Evolutionary conservation across 169 alveolate species (phyloP).

Genomic region (Plasmodium gonderi): DNA sequence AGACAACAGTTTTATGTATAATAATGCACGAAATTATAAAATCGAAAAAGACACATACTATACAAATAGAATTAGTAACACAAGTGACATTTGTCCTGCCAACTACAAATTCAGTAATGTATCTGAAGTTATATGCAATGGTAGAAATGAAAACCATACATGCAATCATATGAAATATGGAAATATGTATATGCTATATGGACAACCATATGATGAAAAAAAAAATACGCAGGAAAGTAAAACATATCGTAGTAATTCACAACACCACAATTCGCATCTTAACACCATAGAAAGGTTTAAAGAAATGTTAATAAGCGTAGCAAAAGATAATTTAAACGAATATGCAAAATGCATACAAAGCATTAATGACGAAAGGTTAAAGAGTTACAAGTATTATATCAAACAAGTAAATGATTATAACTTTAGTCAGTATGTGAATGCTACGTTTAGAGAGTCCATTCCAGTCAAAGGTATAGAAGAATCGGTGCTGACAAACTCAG

Average conservation of each 20-base stretch:
- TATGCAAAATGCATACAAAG: constrained; percentile 56
- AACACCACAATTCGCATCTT: not conserved
- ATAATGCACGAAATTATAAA: not conserved
- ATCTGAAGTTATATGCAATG: constrained; percentile 31
- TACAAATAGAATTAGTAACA: constrained; percentile 18
- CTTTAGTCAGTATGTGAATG: constrained; percentile 51
- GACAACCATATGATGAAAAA: constrained; percentile 9
- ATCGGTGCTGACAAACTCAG: constrained; percentile 44
- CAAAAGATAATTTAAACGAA: constrained; percentile 63
- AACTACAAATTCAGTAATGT: not conserved
- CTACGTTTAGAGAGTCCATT: constrained; percentile 20
- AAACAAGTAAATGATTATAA: constrained; percentile 60
- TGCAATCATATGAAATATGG: constrained; percentile 18
- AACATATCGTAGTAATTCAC: not conserved
- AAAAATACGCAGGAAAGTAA: constrained; percentile 7
- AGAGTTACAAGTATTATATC: constrained; percentile 22
- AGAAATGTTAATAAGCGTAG: constrained; percentile 40
- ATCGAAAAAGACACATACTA: not conserved
- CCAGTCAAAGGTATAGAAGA: constrained; percentile 56
- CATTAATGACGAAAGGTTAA: constrained; percentile 46
- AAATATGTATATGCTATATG: not conserved
- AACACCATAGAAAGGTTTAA: constrained; percentile 48
- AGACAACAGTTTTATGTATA: constrained; percentile 13
- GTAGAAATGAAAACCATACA: not conserved
- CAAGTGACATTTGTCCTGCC: constrained; percentile 12